Percentiles rank a stretch among this genome's conserved stretches.
Evolutionary conservation across 306 rosid species (phyloP).

Genomic region (Quercus berberidifolia): DNA sequence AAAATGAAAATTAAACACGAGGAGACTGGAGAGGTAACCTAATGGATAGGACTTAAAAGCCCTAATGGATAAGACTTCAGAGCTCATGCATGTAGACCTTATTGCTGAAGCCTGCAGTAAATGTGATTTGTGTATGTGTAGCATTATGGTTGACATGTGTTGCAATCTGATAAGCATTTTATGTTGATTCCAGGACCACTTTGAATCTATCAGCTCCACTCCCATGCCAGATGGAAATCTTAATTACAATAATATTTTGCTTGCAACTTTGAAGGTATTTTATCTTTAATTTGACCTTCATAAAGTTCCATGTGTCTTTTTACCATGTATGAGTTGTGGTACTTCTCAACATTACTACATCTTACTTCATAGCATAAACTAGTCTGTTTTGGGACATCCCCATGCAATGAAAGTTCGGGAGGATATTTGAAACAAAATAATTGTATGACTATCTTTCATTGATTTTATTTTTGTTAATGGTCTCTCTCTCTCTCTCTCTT

Average conservation of each 20-base stretch:
- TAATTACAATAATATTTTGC: constrained; percentile 53
- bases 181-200: constrained; percentile 45
- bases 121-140: constrained; percentile 8
- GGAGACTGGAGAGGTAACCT: background rate
- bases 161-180: constrained; percentile 8
- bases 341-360: background rate
- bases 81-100: background rate
- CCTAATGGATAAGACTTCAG: background rate
- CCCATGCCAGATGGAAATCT: constrained; percentile 82
- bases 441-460: background rate
- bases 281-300: background rate
- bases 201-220: constrained; percentile 53
- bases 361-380: too few species aligned
- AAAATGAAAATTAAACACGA: background rate
- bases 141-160: constrained; percentile 3
- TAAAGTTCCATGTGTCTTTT: background rate
- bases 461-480: background rate
- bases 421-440: too few species aligned
- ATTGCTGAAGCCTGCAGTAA: background rate
- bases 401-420: too few species aligned
- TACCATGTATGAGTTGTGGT: background rate
- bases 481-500: background rate
- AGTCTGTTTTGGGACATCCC: too few species aligned
- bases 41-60: background rate
- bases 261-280: constrained; percentile 51